These are phyloP conservation scores for Prunus kanzakura DNA, from an alignment of 306 rosid genomes.

Conservation along the genomic window DNA sequence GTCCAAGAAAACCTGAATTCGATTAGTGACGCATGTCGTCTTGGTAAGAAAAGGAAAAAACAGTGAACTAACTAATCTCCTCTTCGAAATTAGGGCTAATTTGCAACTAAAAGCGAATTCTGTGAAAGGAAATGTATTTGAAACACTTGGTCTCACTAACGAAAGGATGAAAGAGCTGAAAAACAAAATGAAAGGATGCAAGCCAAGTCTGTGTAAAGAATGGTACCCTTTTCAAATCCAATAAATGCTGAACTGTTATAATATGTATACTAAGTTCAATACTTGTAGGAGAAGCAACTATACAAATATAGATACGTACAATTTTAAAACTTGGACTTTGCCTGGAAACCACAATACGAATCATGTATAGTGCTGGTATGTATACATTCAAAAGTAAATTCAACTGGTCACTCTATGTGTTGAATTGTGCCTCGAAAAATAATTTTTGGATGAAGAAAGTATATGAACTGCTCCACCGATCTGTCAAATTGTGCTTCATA, in stretches of 20 bases:
- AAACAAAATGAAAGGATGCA: no score
- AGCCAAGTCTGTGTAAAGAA: neutral
- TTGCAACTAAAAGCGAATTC: no score
- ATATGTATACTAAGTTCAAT: neutral
- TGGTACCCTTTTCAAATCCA: neutral
- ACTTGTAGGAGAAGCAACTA: neutral
- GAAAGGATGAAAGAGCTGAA: no score
- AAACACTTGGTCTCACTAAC: no score
- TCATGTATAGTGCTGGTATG: neutral
- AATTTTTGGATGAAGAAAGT: neutral
- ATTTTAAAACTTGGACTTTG: neutral
- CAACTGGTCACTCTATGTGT: neutral
- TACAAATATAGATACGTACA: neutral
- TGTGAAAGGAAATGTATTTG: neutral
- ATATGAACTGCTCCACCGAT: neutral
- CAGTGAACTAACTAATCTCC: no score
- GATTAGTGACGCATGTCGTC: no score
- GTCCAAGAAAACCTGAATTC: no score
- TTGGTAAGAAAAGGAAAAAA: no score
- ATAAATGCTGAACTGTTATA: neutral
- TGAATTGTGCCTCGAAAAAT: neutral
- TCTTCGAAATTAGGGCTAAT: no score
- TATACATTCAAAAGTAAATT: constrained; percentile 6
- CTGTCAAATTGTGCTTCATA: neutral
- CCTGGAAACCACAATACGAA: neutral